Conservation (phyloP, 371 early-diverging fungal species). For the Lichtheimia ornata region DNA sequence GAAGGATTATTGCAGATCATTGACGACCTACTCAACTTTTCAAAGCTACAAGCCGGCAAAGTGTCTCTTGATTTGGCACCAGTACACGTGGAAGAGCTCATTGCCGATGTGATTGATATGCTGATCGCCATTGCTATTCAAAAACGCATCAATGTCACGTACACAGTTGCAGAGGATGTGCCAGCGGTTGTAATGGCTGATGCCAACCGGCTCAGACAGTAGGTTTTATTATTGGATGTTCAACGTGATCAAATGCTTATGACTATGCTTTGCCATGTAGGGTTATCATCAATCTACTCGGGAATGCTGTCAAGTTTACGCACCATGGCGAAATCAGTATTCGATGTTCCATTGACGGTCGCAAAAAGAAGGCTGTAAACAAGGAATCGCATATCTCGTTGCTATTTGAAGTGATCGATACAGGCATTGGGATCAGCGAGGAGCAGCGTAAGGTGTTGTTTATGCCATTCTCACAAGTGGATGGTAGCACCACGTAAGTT, state of each 20-base stretch:
- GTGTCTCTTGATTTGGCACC: no score
- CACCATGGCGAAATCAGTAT: conserved; percentile 17
- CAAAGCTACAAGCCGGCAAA: conserved; percentile 65
- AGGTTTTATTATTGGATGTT: conserved; percentile 18
- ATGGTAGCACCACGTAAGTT: conserved; percentile 48
- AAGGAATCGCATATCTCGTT: conserved; percentile 21
- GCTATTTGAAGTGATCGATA: conserved; percentile 45
- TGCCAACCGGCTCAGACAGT: conserved; percentile 47
- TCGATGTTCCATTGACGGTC: conserved; percentile 32
- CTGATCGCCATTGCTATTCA: conserved; percentile 54
- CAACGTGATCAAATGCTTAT: neutral
- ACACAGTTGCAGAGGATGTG: conserved; percentile 38
- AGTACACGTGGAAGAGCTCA: conserved; percentile 52
- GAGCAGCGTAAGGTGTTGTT: conserved; percentile 58
- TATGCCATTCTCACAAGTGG: conserved; percentile 61
- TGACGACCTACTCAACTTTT: conserved; percentile 65
- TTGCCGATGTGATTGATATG: conserved; percentile 58
- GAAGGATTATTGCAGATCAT: conserved; percentile 61
- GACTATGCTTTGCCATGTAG: conserved; percentile 9
- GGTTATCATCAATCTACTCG: conserved; percentile 40
- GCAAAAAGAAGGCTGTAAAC: neutral
- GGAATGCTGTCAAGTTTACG: conserved; percentile 38
- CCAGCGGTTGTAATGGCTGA: conserved; percentile 47
- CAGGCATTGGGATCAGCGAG: conserved; percentile 60
- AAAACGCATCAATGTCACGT: conserved; percentile 50